Percentiles rank a stretch among this genome's conserved stretches.
Conservation (phyloP, 2,329 filamentous ascomycete genomes). For the Westerdykella sp. region DNA sequence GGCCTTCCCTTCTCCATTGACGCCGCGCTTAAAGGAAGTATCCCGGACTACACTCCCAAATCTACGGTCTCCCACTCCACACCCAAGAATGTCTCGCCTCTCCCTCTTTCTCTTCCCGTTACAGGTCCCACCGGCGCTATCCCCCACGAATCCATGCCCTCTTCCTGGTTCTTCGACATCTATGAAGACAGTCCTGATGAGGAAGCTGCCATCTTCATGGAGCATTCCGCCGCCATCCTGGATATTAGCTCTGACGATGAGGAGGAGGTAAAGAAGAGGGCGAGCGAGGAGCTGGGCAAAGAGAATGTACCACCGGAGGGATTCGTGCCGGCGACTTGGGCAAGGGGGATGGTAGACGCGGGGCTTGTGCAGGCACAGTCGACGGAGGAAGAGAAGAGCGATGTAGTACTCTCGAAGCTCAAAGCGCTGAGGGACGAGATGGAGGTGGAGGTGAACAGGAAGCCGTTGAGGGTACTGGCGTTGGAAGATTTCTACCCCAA, state of each 20-base stretch:
- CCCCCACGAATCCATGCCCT: slow-evolving; percentile 49
- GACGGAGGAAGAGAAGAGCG: slow-evolving; percentile 5
- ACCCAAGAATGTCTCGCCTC: slow-evolving; percentile 33
- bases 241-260: slow-evolving; percentile 90
- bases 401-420: slow-evolving; percentile 25
- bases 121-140: neutral
- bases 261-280: slow-evolving; percentile 50
- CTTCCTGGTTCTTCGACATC: slow-evolving; percentile 84
- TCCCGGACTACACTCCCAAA: slow-evolving; percentile 55
- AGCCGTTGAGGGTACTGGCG: slow-evolving; percentile 31
- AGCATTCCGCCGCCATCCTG: slow-evolving; percentile 79
- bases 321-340: slow-evolving; percentile 18
- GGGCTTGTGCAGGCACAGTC: slow-evolving; percentile 3
- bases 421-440: slow-evolving; percentile 33
- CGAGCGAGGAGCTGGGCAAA: slow-evolving; percentile 63
- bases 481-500: slow-evolving; percentile 36
- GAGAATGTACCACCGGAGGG: slow-evolving; percentile 79
- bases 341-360: slow-evolving; percentile 9
- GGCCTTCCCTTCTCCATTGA: slow-evolving; percentile 72
- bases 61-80: slow-evolving; percentile 23
- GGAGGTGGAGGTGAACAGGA: slow-evolving; percentile 32
- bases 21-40: slow-evolving; percentile 71
- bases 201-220: slow-evolving; percentile 85
- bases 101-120: slow-evolving; percentile 2
- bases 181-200: slow-evolving; percentile 88